Conservation (phyloP, 306 rosid species). For the Cucurbita argyrosperma region DNA sequence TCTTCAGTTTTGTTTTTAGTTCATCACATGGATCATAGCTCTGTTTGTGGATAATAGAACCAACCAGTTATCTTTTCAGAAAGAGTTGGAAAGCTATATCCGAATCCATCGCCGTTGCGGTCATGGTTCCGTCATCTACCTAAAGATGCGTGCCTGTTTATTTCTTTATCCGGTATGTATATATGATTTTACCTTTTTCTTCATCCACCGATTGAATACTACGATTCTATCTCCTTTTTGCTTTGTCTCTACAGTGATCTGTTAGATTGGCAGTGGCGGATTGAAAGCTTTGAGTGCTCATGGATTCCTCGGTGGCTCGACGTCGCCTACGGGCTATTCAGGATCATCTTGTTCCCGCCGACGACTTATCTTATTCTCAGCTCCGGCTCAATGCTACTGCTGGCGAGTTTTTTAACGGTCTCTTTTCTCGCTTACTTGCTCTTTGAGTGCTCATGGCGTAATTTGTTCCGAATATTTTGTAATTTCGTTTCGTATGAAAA, state of each 20-base stretch:
- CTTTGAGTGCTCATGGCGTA: not conserved
- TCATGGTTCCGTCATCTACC: not conserved
- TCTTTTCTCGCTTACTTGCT: not conserved
- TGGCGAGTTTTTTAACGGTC: slow-evolving; percentile 66
- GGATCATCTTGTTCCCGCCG: slow-evolving; percentile 34
- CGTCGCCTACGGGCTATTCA: slow-evolving; percentile 64
- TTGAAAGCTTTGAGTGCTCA: not conserved
- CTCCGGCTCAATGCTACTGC: slow-evolving; percentile 49
- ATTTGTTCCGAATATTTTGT: not conserved
- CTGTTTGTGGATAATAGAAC: not conserved
- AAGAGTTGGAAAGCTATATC: not conserved
- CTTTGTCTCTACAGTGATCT: not conserved
- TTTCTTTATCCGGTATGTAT: not conserved
- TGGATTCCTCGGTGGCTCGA: slow-evolving; percentile 58
- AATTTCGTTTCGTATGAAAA: not conserved
- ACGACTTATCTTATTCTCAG: slow-evolving; percentile 28
- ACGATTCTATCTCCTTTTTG: not conserved
- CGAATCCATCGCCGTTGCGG: not conserved
- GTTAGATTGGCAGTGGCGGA: not conserved
- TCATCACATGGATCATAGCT: not conserved
- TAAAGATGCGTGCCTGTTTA: slow-evolving; percentile 1
- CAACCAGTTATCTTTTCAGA: not conserved
- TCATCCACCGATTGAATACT: not conserved
- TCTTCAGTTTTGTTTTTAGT: not conserved
- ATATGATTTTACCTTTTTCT: not conserved